These are phyloP conservation scores for Dryas drummondii DNA, from an alignment of 306 rosid species.

Conservation along the genomic window DNA sequence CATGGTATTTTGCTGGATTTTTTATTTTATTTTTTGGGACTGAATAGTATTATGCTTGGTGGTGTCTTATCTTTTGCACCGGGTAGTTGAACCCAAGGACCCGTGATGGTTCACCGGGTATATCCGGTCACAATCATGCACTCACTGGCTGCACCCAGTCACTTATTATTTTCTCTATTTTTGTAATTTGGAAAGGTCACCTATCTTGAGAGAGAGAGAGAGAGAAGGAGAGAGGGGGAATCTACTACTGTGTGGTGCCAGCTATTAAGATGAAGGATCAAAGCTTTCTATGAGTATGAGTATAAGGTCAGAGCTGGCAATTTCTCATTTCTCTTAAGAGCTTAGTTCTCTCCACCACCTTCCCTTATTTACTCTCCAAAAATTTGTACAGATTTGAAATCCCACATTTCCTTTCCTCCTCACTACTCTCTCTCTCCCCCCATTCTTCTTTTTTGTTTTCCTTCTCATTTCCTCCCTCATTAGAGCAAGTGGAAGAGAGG, in stretches of 20 bases:
- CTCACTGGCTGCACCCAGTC: conserved; percentile 41
- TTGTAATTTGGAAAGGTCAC: no score
- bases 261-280: conserved; percentile 81
- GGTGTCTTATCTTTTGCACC: conserved; percentile 15
- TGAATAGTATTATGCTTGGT: conserved; percentile 4
- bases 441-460: background rate
- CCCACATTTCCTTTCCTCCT: background rate
- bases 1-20: no score
- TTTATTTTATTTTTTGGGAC: conserved; percentile 29
- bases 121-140: conserved; percentile 33
- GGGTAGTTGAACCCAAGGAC: conserved; percentile 48
- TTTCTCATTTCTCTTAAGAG: background rate
- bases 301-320: conserved; percentile 19
- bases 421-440: background rate
- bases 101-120: conserved; percentile 61
- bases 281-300: conserved; percentile 38
- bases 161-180: background rate
- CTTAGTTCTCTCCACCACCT: conserved; percentile 18
- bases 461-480: background rate
- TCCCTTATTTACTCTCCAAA: conserved; percentile 29
- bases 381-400: conserved; percentile 33
- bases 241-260: conserved; percentile 57
- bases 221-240: conserved; percentile 42
- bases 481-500: conserved; percentile 3
- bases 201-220: background rate